These are phyloP conservation scores for Austroboletus festivus DNA, from an alignment of 768 basidiomycete species.

Conservation along the genomic window DNA sequence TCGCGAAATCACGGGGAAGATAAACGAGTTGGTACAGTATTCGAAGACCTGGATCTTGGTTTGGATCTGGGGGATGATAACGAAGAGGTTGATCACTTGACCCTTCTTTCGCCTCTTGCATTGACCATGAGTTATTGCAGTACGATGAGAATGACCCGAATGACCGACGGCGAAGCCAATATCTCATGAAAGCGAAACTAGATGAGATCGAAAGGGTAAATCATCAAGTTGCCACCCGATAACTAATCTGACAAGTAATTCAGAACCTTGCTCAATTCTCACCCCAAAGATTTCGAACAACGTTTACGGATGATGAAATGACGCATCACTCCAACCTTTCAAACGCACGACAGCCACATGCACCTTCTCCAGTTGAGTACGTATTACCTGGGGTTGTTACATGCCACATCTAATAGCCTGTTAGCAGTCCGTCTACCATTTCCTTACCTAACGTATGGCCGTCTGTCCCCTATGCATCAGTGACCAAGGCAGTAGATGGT, in stretches of 20 bases:
- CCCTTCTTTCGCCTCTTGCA: background rate
- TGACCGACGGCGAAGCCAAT: conserved; percentile 72
- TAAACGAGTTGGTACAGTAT: conserved; percentile 45
- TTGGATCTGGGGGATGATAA: conserved; percentile 42
- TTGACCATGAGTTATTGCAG: conserved; percentile 35
- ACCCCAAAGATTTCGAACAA: conserved; percentile 40
- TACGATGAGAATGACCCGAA: conserved; percentile 70
- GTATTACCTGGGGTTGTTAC: conserved; percentile 9
- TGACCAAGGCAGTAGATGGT: conserved; percentile 22
- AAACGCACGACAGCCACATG: conserved; percentile 9
- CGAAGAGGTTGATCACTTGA: conserved; percentile 36
- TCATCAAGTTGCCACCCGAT: conserved; percentile 1
- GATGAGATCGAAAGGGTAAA: conserved; percentile 76
- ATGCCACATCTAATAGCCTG: conserved; percentile 9
- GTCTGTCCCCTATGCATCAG: conserved; percentile 41
- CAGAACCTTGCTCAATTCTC: conserved; percentile 68
- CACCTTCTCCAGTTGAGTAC: conserved; percentile 18
- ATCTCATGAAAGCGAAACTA: conserved; percentile 67
- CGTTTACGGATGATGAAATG: conserved; percentile 21
- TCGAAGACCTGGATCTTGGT: conserved; percentile 45
- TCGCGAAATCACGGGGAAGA: conserved; percentile 38
- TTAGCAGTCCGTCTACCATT: conserved; percentile 9
- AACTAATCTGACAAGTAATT: conserved; percentile 12
- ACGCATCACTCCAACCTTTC: conserved; percentile 20
- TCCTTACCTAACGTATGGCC: conserved; percentile 36